Conservation (phyloP, 495 filamentous ascomycete genomes). For the Aspergillus baeticus region DNA sequence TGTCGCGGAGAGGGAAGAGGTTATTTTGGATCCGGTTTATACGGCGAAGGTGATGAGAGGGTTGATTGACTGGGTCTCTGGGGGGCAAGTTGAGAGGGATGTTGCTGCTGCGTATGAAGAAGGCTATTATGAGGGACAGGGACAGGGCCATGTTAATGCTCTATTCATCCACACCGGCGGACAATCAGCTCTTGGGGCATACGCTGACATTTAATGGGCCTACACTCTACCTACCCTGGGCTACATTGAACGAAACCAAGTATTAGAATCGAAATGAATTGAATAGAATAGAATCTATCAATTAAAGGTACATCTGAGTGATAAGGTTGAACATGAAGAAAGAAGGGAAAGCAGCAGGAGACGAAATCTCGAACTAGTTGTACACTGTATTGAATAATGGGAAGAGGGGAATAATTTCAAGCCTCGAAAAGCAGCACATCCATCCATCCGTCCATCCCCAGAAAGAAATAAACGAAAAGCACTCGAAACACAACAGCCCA, state of each 20-base stretch:
- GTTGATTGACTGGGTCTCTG: slow-evolving; percentile 30
- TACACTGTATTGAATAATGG: slow-evolving; percentile 16
- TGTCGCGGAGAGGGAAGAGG: slow-evolving; percentile 30
- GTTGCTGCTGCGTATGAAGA: not conserved
- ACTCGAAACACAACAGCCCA: slow-evolving; percentile 10
- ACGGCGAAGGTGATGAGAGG: slow-evolving; percentile 35
- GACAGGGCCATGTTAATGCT: slow-evolving; percentile 27
- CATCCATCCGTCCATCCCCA: not conserved
- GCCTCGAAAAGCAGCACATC: not conserved
- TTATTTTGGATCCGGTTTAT: slow-evolving; percentile 41
- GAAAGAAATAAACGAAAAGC: slow-evolving; percentile 8
- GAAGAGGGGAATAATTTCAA: slow-evolving; percentile 6
- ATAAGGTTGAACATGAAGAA: too few species aligned
- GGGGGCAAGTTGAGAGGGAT: slow-evolving; percentile 21
- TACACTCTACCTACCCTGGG: too few species aligned
- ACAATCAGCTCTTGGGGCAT: slow-evolving; percentile 37
- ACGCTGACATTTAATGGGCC: slow-evolving; percentile 20
- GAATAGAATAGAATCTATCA: slow-evolving; percentile 15
- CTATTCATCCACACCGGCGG: slow-evolving; percentile 44
- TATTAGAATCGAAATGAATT: not conserved
- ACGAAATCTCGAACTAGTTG: slow-evolving; percentile 14
- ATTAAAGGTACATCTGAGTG: slow-evolving; percentile 14
- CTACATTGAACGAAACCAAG: not conserved
- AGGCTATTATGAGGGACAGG: slow-evolving; percentile 5
- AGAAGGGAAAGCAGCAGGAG: not conserved